Percentiles rank a stretch among this genome's conserved stretches.
Conservation (phyloP, 2,329 filamentous ascomycete species). For the Helotiales sp. region DNA sequence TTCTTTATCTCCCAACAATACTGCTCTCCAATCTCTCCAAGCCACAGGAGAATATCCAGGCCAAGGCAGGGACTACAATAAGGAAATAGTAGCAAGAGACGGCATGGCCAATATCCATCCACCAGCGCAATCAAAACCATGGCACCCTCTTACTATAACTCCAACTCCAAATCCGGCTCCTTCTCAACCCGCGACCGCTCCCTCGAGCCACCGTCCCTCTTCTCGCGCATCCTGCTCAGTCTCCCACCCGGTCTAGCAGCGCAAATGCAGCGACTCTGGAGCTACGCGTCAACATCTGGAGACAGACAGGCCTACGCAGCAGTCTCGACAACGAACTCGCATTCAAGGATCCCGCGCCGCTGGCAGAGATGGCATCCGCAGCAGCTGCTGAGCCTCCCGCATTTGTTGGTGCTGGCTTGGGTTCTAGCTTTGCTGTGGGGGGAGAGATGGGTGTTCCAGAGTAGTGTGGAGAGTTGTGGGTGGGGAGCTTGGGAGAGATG, state of each 20-base stretch:
- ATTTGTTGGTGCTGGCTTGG: constrained; percentile 76
- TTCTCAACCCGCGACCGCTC: constrained; percentile 37
- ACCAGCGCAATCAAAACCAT: constrained; percentile 21
- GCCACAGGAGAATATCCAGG: background rate
- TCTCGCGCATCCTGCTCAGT: constrained; percentile 34
- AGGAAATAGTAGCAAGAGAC: background rate
- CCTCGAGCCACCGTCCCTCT: constrained; percentile 36
- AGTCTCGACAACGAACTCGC: constrained; percentile 24
- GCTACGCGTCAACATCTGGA: constrained; percentile 9
- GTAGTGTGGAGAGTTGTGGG: constrained; percentile 71
- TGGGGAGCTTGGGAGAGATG: constrained; percentile 94
- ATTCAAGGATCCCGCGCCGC: constrained; percentile 22
- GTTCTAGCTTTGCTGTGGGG: constrained; percentile 80
- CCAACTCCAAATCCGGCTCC: constrained; percentile 13
- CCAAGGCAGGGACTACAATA: background rate
- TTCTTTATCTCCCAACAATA: background rate
- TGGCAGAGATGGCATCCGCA: constrained; percentile 53
- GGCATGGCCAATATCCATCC: constrained; percentile 29
- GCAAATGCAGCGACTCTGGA: constrained; percentile 35
- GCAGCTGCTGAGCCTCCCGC: constrained; percentile 66
- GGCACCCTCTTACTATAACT: constrained; percentile 35
- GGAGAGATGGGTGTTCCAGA: constrained; percentile 78
- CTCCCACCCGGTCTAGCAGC: constrained; percentile 33
- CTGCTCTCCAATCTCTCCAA: background rate
- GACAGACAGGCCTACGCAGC: constrained; percentile 8